Percentiles rank a stretch among this genome's conserved stretches.
Conservation (phyloP, 1,284 basidiomycete species). For the Tilletia indica region DNA sequence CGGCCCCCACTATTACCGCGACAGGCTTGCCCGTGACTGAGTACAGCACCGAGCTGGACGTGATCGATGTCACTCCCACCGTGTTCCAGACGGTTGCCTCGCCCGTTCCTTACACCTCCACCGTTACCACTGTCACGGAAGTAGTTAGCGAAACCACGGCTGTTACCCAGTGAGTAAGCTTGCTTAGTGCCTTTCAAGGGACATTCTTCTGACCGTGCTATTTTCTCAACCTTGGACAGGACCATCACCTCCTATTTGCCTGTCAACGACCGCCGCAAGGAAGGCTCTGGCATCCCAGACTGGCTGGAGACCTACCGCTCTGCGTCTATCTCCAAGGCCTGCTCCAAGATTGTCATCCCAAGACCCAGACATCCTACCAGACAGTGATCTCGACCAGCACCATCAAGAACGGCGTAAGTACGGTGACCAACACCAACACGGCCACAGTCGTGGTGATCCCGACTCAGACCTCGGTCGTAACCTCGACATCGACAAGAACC, state of each 20-base stretch:
- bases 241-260: too few relatives aligned
- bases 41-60: neutral
- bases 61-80: neutral
- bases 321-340: neutral
- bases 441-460: neutral
- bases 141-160: neutral
- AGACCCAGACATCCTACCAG: neutral
- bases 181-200: too few relatives aligned
- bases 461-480: neutral
- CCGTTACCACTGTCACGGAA: neutral
- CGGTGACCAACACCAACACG: neutral
- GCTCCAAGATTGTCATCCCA: neutral
- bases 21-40: neutral
- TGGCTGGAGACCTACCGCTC: neutral
- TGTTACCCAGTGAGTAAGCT: neutral
- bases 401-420: neutral
- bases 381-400: neutral
- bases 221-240: too few relatives aligned
- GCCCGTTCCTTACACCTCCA: neutral
- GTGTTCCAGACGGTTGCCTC: neutral
- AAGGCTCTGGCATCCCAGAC: neutral
- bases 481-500: neutral
- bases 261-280: too few relatives aligned
- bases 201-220: too few relatives aligned
- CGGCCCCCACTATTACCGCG: neutral